Base-by-base conservation (phyloP, 2,329 filamentous ascomycete species). In the Cladosporium sphaerospermum region DNA sequence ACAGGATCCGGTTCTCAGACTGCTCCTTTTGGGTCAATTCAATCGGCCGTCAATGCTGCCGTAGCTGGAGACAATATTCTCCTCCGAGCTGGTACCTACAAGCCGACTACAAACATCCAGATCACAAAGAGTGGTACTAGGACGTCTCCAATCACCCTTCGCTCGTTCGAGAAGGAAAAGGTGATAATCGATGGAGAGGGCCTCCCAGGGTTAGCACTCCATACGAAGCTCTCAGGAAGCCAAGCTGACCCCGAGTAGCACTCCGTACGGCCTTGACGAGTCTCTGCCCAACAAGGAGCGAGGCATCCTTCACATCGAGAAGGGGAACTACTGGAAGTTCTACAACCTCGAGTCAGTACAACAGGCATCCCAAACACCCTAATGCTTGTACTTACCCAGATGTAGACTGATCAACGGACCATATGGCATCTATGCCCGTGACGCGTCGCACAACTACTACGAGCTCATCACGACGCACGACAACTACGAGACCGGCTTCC, bases 121-220 rank as follows among this genome's bases (percentile, higher is more conserved):
- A 69, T 78, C 61, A 72, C 64, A 41, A 73, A 73, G 52, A 71
- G 69, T 33, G 75, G 75, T 23, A 74, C 69, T 1, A 57, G 64
- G 11, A 64, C 67, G 0, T 62, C 67, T 2, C 74, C 73, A 1
- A 73, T 73, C 45, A 74, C 72, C 0, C 60, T 78, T 31, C 64
- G 67, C 11, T 66, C 74, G 0, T 78, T 76, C 54, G 61, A 67
- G 9, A 61, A 59, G 5, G 75, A 78, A 56, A 69, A 69, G 40
- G 74, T 76, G 2, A 67, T 75, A 51, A 67, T 78, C 13, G 72
- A 78, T 57, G 75, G 75, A 34, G 75, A 78, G 44, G 61, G 57
- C 8, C 55, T 71, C 1, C 62, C 58, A 6, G 54, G 47, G 47
- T 50, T 19, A 4, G 47, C 13, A 36, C 3, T 3, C 4, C 9